These are phyloP conservation scores for Fusarium brevicatenulatum DNA, from an alignment of 2,329 filamentous ascomycete genomes.

Conservation along the genomic window DNA sequence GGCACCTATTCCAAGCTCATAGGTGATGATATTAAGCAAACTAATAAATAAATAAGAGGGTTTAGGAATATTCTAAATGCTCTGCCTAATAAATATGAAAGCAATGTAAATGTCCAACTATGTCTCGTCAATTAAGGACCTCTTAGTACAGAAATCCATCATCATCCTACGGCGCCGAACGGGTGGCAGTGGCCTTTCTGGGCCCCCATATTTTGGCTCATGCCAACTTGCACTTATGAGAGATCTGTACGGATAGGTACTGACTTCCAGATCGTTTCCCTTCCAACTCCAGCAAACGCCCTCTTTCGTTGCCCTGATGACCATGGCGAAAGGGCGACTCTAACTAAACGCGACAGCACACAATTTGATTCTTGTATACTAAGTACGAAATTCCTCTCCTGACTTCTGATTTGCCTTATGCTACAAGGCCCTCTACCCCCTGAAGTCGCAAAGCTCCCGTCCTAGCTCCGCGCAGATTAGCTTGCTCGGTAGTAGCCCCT, in stretches of 20 bases:
- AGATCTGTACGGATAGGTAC: slow-evolving; percentile 37
- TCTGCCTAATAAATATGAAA: background rate
- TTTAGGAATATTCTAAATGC: background rate
- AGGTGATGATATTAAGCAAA: background rate
- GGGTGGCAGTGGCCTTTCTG: slow-evolving; percentile 35
- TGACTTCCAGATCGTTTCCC: slow-evolving; percentile 40
- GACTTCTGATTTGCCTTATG: background rate
- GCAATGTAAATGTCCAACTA: background rate
- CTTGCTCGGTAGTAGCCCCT: slow-evolving; percentile 37
- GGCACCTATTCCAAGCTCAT: too few species aligned
- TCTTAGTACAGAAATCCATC: slow-evolving; percentile 15
- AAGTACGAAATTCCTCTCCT: slow-evolving; percentile 33
- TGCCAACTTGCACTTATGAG: slow-evolving; percentile 45
- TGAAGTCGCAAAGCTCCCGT: slow-evolving; percentile 34
- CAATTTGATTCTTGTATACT: slow-evolving; percentile 42
- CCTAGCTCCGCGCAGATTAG: slow-evolving; percentile 38
- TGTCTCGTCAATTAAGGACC: background rate
- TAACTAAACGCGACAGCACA: slow-evolving; percentile 21
- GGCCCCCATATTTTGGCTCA: slow-evolving; percentile 38
- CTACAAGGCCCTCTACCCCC: slow-evolving; percentile 24
- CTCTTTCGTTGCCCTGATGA: slow-evolving; percentile 23
- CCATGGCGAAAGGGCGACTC: slow-evolving; percentile 37
- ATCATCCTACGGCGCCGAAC: background rate
- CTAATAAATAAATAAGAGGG: background rate
- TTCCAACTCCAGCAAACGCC: slow-evolving; percentile 34